A percentile compares a stretch with the other conserved stretches of the same genome.
Conservation (phyloP, 176 grass and related monocot species). For the Phoenix roebelenii region DNA sequence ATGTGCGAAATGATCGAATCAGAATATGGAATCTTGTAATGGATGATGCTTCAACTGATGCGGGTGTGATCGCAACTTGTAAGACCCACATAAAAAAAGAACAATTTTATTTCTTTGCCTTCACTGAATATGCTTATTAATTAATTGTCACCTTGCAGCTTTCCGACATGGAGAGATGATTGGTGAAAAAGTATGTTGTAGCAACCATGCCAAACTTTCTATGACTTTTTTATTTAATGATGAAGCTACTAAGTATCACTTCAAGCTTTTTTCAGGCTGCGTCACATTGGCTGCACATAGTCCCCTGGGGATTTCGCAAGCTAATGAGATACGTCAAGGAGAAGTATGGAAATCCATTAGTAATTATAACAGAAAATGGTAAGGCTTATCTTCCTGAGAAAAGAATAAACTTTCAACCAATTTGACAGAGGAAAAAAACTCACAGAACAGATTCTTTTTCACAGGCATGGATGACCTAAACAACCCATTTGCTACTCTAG, state of each 20-base stretch:
- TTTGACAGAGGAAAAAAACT: neutral
- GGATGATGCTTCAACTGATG: slow-evolving; percentile 69
- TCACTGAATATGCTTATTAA: neutral
- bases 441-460: slow-evolving; percentile 1
- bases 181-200: slow-evolving; percentile 54
- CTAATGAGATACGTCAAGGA: slow-evolving; percentile 81
- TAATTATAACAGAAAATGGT: slow-evolving; percentile 90
- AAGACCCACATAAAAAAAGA: slow-evolving; percentile 3
- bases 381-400: neutral
- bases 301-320: slow-evolving; percentile 75
- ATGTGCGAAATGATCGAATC: slow-evolving; percentile 76
- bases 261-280: slow-evolving; percentile 37
- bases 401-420: neutral
- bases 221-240: too few relatives aligned
- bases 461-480: slow-evolving; percentile 80
- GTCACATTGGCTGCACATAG: slow-evolving; percentile 81
- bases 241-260: too few relatives aligned
- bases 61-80: slow-evolving; percentile 58
- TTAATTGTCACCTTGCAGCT: slow-evolving; percentile 23
- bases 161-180: slow-evolving; percentile 67
- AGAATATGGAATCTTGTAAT: slow-evolving; percentile 62
- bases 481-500: slow-evolving; percentile 33
- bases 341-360: slow-evolving; percentile 61
- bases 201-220: neutral
- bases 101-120: neutral